Evolutionary conservation across 257 asterid species (phyloP), one percentile per base, ranked within the genome.

Genomic region (Datura wrightii): DNA sequence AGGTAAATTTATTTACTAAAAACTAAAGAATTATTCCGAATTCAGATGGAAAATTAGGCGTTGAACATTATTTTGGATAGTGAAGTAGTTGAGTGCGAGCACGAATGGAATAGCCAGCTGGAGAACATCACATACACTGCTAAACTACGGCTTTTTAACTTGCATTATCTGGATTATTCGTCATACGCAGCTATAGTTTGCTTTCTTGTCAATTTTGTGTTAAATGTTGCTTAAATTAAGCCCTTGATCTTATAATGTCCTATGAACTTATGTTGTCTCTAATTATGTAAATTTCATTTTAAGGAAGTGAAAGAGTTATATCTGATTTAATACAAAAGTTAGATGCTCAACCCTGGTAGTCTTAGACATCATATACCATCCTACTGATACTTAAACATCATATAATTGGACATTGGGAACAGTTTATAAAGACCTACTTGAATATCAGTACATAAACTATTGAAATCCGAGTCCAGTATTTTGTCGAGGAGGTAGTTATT

Each of bases 51-150:
- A 13, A 24, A 34, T 76, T 76, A 76, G 42, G 58, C 31, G 46
- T 50, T 24, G 10, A 76, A 11, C 46, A 50, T 39, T 66, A 3
- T 14, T 66, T 66, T 66, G 48, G 48, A 39, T 37, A 16, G 63
- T 56, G 63, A 56, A 56, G 63, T 95, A 98, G 86, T 89, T 56
- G 93, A 91, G 87, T 90, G 93, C 82, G 91, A 91, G 78, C 90
- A 88, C 82, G 87, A 91, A 37, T 89, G 93, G 91, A 89, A 90
- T 84, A 89, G 91, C 84, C 91, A 89, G 79, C 92, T 90, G 72
- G 91, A 90, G 24, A 90, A 65, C 83, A 90, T 88, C 85, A 90
- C 86, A 34, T 86, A 83, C 83, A 89, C 91, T 72, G 91, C 93
- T 83, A 89, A 89, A 87, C 91, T 89, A 52, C 69, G 37, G n/a